These are phyloP conservation scores for Chlamydomonas sphaeroides DNA, from an alignment of 139 green algal genomes.

Conservation along the genomic window DNA sequence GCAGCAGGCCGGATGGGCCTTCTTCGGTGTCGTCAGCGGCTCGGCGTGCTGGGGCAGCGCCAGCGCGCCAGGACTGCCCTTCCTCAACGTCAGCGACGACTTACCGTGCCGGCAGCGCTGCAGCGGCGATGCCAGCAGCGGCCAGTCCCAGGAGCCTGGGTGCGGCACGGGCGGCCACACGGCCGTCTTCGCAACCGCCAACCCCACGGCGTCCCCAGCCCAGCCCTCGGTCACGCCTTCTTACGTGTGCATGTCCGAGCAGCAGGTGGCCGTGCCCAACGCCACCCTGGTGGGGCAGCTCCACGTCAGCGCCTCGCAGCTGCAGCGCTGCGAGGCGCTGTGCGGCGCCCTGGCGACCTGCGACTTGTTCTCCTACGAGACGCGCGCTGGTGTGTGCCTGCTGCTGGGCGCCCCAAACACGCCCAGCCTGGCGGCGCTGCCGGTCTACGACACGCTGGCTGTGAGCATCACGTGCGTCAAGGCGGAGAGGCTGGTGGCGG, in stretches of 20 bases:
- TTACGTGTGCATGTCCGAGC: neutral
- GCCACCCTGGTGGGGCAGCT: neutral
- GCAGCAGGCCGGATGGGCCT: neutral
- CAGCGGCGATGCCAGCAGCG: neutral
- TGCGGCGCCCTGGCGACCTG: neutral
- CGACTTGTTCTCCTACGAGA: conserved; percentile 1
- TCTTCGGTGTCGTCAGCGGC: neutral
- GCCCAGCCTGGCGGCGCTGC: neutral
- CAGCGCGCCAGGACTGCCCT: neutral
- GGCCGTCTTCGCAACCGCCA: neutral
- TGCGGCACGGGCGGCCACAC: neutral
- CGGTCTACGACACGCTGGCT: neutral
- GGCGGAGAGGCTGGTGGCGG: neutral
- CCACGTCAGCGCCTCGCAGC: neutral
- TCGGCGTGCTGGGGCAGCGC: neutral
- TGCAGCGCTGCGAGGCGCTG: neutral
- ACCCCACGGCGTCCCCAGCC: neutral
- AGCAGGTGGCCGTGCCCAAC: neutral
- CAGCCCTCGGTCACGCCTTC: neutral
- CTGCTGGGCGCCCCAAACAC: neutral
- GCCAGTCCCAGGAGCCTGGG: neutral
- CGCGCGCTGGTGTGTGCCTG: neutral
- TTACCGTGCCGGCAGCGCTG: neutral
- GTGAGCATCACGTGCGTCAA: neutral
- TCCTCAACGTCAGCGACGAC: neutral